These are phyloP conservation scores for Kappamyces sp. DNA, from an alignment of 192 early-diverging fungal species.

Conservation along the genomic window DNA sequence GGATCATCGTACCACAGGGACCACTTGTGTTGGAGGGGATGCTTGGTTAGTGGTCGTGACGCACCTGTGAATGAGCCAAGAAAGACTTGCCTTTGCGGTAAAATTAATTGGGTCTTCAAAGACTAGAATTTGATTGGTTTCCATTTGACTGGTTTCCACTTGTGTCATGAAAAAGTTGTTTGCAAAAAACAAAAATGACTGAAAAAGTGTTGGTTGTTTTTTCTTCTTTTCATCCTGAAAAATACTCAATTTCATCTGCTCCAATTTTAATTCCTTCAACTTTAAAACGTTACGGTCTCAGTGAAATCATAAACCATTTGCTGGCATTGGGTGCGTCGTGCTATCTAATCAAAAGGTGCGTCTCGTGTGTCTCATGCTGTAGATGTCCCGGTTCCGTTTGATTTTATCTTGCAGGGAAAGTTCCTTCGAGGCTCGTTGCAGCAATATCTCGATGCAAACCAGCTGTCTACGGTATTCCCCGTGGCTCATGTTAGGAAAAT, in stretches of 20 bases:
- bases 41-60: slow-evolving; percentile 40
- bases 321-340: slow-evolving; percentile 40
- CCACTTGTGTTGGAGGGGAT: slow-evolving; percentile 83
- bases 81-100: slow-evolving; percentile 31
- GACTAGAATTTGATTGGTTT: slow-evolving; percentile 19
- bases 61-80: no score
- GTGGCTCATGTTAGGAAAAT: slow-evolving; percentile 53
- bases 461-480: slow-evolving; percentile 53
- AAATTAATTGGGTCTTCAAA: slow-evolving; percentile 62
- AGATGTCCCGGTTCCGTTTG: slow-evolving; percentile 79
- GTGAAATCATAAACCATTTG: slow-evolving; percentile 91
- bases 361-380: not conserved
- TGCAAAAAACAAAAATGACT: slow-evolving; percentile 13
- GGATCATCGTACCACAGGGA: slow-evolving; percentile 93
- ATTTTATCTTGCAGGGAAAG: slow-evolving; percentile 89
- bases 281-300: slow-evolving; percentile 81
- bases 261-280: slow-evolving; percentile 81
- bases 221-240: slow-evolving; percentile 60
- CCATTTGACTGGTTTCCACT: not conserved
- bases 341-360: slow-evolving; percentile 17
- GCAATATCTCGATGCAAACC: slow-evolving; percentile 62
- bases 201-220: slow-evolving; percentile 73
- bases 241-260: slow-evolving; percentile 72
- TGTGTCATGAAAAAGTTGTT: slow-evolving; percentile 3
- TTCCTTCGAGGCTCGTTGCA: slow-evolving; percentile 74